A percentile compares a stretch with the other conserved stretches of the same genome.
Evolutionary conservation across 371 early-diverging fungal species (phyloP).

Genomic region (Mortierella sp.): DNA sequence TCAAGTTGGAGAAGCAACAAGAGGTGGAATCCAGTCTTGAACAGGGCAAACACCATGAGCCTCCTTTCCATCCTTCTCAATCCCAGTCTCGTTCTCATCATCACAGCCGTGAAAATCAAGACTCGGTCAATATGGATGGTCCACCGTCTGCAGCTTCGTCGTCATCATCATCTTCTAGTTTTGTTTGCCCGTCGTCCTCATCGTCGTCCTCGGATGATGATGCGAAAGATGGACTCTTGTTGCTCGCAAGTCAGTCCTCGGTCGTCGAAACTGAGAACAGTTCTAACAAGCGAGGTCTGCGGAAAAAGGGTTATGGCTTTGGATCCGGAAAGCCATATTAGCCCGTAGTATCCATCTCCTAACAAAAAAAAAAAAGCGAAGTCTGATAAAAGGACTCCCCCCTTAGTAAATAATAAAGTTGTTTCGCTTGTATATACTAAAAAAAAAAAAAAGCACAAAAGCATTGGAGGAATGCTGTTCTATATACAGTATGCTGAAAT

Average conservation of each 20-base stretch:
- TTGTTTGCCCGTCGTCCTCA: constrained; percentile 15
- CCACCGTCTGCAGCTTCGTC: too few relatives aligned
- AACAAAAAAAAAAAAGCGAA: constrained; percentile 1
- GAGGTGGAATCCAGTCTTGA: neutral
- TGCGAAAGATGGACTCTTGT: constrained; percentile 45
- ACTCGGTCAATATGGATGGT: too few relatives aligned
- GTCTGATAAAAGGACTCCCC: too few relatives aligned
- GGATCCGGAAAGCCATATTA: neutral
- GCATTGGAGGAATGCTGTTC: too few relatives aligned
- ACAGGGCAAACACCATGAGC: too few relatives aligned
- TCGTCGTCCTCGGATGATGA: constrained; percentile 37
- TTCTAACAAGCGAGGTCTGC: neutral
- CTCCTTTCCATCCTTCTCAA: too few relatives aligned
- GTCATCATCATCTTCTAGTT: constrained; percentile 10
- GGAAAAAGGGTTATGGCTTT: constrained; percentile 13
- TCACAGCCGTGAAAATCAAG: too few relatives aligned
- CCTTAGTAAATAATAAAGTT: neutral
- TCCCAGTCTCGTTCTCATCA: too few relatives aligned
- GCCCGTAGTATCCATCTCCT: too few relatives aligned
- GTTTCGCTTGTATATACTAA: too few relatives aligned
- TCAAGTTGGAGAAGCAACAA: constrained; percentile 23
- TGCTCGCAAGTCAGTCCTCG: constrained; percentile 24
- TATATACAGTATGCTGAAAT: too few relatives aligned
- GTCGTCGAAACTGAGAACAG: neutral
- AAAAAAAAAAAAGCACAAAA: too few relatives aligned